These are phyloP conservation scores for Limnomonas spitsbergensis DNA, from an alignment of 139 green algal species.

Conservation along the genomic window DNA sequence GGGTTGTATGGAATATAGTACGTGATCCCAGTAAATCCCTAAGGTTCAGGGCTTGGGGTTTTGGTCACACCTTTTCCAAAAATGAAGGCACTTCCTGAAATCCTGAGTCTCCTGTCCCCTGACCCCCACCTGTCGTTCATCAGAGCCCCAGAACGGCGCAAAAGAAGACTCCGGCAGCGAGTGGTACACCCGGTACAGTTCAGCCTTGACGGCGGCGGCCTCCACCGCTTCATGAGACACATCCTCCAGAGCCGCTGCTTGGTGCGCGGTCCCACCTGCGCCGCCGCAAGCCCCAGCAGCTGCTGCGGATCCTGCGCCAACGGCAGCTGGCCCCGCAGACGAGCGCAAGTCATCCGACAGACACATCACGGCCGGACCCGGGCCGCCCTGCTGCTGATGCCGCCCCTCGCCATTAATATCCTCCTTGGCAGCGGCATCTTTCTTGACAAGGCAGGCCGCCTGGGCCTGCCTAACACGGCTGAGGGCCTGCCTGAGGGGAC, in stretches of 20 bases:
- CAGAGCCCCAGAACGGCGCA: conserved; percentile 33
- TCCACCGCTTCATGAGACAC: background rate
- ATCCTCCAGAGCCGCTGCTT: conserved; percentile 10
- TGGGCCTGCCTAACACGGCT: background rate
- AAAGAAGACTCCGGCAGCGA: conserved; percentile 26
- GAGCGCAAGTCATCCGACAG: background rate
- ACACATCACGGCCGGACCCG: background rate
- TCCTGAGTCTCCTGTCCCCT: no score
- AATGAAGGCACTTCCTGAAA: background rate
- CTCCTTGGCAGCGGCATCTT: conserved; percentile 1
- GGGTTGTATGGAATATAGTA: background rate
- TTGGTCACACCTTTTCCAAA: background rate
- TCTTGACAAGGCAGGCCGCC: background rate
- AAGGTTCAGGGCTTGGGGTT: background rate
- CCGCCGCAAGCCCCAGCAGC: background rate
- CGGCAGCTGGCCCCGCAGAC: background rate
- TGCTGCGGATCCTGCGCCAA: background rate
- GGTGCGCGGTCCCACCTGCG: conserved; percentile 10
- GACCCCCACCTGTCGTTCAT: conserved; percentile 5
- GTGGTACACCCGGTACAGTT: conserved; percentile 22
- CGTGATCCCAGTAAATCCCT: background rate
- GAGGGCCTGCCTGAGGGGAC: background rate
- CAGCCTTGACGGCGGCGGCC: conserved; percentile 21
- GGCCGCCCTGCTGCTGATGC: background rate
- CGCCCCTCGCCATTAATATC: background rate